These are phyloP conservation scores for Neoascochyta sp. DNA, from an alignment of 2,329 filamentous ascomycete species.

Conservation along the genomic window DNA sequence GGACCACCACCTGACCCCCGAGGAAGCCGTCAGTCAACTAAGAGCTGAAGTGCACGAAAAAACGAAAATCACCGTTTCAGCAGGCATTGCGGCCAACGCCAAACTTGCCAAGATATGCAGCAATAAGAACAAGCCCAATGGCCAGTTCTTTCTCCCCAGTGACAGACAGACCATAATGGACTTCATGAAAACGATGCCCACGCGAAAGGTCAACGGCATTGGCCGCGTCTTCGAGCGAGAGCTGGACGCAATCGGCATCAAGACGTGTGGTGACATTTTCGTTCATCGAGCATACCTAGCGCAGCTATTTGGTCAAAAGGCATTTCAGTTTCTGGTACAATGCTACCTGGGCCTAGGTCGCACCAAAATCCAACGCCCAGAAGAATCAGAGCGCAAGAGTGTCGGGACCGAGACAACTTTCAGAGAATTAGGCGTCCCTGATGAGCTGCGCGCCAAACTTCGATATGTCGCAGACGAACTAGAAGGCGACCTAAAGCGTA, in stretches of 20 bases:
- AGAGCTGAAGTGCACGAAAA: slow-evolving; percentile 70
- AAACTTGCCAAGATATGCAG: slow-evolving; percentile 94
- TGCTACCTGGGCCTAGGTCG: slow-evolving; percentile 83
- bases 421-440: slow-evolving; percentile 67
- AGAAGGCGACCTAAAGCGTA: slow-evolving; percentile 75
- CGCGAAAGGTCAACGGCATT: slow-evolving; percentile 91
- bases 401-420: slow-evolving; percentile 95
- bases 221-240: slow-evolving; percentile 91
- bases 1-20: slow-evolving; percentile 63
- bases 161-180: slow-evolving; percentile 72
- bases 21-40: slow-evolving; percentile 73
- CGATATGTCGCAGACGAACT: slow-evolving; percentile 78
- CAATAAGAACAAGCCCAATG: slow-evolving; percentile 95
- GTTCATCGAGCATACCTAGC: slow-evolving; percentile 67
- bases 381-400: slow-evolving; percentile 87
- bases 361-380: slow-evolving; percentile 78
- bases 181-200: slow-evolving; percentile 81
- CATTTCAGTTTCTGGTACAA: slow-evolving; percentile 78
- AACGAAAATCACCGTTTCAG: slow-evolving; percentile 83
- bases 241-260: slow-evolving; percentile 79
- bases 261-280: slow-evolving; percentile 86
- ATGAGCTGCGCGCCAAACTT: slow-evolving; percentile 70
- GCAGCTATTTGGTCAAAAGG: slow-evolving; percentile 85
- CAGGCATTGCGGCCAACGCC: slow-evolving; percentile 89
- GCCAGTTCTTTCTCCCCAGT: slow-evolving; percentile 73